phyloP scores from a whole-genome alignment of 2,329 filamentous ascomycete genomes.

The Boeremia lycopersici region DNA sequence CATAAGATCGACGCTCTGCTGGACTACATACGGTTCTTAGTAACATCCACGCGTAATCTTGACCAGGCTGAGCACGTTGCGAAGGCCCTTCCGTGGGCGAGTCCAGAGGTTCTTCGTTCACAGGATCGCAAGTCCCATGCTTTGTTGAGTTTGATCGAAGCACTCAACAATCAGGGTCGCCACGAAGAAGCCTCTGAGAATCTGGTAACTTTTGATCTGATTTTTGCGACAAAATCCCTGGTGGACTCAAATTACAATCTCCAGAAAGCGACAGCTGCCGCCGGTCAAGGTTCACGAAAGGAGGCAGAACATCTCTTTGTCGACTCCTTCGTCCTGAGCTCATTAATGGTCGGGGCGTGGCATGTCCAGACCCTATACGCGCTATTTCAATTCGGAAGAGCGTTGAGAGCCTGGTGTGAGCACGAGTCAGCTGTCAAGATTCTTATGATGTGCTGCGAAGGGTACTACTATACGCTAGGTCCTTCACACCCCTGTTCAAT shows the following conservation, averaged over 20 bases:
- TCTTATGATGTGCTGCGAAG: background rate
- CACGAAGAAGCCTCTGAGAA: background rate
- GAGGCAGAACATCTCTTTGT: background rate
- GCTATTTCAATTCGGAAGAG: background rate
- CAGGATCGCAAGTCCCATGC: background rate
- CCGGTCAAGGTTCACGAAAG: background rate
- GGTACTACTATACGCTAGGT: background rate
- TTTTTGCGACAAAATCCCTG: background rate
- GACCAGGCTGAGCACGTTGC: background rate
- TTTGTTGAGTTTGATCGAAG: background rate
- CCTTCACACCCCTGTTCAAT: background rate
- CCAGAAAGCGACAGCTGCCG: background rate
- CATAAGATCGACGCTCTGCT: constrained; percentile 2
- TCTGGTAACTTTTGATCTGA: background rate
- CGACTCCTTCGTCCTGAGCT: background rate
- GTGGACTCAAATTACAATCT: background rate
- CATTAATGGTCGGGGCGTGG: background rate
- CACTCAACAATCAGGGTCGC: background rate
- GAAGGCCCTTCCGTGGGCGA: constrained; percentile 1
- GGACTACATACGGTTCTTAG: background rate
- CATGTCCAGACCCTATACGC: background rate
- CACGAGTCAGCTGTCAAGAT: background rate
- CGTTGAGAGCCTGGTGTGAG: background rate
- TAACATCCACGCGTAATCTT: background rate
- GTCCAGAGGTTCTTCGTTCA: background rate